Percentiles rank a stretch among this genome's conserved stretches.
Conservation (phyloP, 805 yeast species). For the Starmerella apis region DNA sequence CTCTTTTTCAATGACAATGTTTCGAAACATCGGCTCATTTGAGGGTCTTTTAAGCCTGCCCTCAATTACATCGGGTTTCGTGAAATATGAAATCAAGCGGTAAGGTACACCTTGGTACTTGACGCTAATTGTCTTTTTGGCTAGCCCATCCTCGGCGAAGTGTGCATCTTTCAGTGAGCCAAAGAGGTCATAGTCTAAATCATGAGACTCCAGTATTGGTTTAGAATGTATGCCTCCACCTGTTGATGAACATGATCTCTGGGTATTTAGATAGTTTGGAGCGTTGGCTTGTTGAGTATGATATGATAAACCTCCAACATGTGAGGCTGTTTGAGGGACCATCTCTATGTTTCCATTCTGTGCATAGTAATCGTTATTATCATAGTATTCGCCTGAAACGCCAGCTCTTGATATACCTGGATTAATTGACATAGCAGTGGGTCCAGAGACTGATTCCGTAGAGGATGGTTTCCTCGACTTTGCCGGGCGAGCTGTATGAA, state of each 20-base stretch:
- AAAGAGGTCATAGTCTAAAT: slow-evolving; percentile 31
- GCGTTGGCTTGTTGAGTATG: not conserved
- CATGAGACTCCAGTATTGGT: not conserved
- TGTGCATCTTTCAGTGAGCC: slow-evolving; percentile 53
- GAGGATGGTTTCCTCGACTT: slow-evolving; percentile 2
- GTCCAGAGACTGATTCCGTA: not conserved
- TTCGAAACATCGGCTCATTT: slow-evolving; percentile 41
- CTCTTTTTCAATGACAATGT: slow-evolving; percentile 35
- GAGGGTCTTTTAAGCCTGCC: slow-evolving; percentile 38
- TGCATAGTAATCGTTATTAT: not conserved
- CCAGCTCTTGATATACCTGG: too few relatives aligned
- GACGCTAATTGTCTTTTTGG: slow-evolving; percentile 70
- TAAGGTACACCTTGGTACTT: slow-evolving; percentile 28
- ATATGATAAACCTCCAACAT: not conserved
- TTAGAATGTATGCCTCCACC: not conserved
- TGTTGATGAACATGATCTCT: not conserved
- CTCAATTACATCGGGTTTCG: slow-evolving; percentile 58
- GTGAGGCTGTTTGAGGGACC: not conserved
- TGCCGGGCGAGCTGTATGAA: not conserved
- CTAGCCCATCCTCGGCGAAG: slow-evolving; percentile 60
- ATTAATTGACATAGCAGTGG: not conserved
- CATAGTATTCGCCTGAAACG: not conserved
- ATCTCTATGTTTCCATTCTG: not conserved
- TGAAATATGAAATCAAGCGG: slow-evolving; percentile 72
- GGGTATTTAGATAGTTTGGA: not conserved